phyloP scores from a whole-genome alignment of 768 basidiomycete species.

The Leccinum fibrillosum region DNA sequence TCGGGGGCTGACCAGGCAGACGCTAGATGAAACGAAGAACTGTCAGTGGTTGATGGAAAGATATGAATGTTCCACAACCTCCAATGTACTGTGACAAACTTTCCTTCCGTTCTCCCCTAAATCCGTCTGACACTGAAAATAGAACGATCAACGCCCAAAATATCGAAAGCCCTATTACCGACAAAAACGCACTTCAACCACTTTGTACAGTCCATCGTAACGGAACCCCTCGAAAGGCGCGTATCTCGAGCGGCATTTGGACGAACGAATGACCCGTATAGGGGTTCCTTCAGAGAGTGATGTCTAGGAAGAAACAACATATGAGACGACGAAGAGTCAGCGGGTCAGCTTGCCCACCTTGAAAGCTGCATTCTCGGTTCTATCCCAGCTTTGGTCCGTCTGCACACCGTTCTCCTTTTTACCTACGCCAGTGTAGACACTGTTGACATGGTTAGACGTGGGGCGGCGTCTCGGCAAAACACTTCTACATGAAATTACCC shows the following conservation, averaged over 20 bases:
- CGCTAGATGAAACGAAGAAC: constrained; percentile 14
- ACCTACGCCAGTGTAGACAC: constrained; percentile 28
- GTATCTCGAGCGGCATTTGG: constrained; percentile 18
- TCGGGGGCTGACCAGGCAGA: constrained; percentile 21
- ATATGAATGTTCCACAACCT: constrained; percentile 8
- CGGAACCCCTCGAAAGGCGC: constrained; percentile 25
- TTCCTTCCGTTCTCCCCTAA: constrained; percentile 4
- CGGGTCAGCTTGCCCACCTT: constrained; percentile 6
- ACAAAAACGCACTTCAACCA: constrained; percentile 15
- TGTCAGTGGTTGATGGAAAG: not conserved
- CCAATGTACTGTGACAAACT: constrained; percentile 26
- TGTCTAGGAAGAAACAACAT: constrained; percentile 7
- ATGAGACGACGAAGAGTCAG: not conserved
- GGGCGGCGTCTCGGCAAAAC: not conserved
- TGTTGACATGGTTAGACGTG: constrained; percentile 4
- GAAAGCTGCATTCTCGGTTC: constrained; percentile 11
- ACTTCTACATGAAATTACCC: constrained; percentile 21
- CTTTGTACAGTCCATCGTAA: constrained; percentile 31
- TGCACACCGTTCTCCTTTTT: constrained; percentile 16
- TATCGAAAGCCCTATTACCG: not conserved
- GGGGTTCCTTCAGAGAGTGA: constrained; percentile 10
- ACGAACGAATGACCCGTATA: constrained; percentile 27
- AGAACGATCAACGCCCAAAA: not conserved
- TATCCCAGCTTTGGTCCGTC: constrained; percentile 21
- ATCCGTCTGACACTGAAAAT: constrained; percentile 19